These are phyloP conservation scores for Candida succiphila DNA, from an alignment of 805 yeast species.

Conservation along the genomic window DNA sequence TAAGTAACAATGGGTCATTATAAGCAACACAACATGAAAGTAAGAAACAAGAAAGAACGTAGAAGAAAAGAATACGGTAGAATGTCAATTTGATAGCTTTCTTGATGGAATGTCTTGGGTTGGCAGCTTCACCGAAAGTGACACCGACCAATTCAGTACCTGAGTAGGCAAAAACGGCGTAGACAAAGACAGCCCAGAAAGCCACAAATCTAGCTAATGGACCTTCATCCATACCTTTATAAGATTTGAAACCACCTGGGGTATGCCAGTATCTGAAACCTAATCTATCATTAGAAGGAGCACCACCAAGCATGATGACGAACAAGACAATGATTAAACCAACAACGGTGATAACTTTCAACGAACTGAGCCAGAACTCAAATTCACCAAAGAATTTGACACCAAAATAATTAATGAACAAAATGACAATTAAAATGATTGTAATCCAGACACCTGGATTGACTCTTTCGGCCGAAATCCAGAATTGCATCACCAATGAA, in stretches of 20 bases:
- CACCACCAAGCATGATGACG: constrained; percentile 68
- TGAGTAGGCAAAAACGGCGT: constrained; percentile 39
- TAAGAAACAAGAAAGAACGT: constrained; percentile 40
- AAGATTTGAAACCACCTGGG: constrained; percentile 31
- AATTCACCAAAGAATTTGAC: constrained; percentile 40
- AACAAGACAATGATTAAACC: constrained; percentile 59
- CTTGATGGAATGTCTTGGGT: constrained; percentile 40
- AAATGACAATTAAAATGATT: constrained; percentile 31
- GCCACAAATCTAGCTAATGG: constrained; percentile 34
- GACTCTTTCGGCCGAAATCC: constrained; percentile 35
- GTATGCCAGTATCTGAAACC: constrained; percentile 33
- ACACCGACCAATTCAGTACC: constrained; percentile 43
- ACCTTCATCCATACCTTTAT: constrained; percentile 31
- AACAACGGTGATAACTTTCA: constrained; percentile 55
- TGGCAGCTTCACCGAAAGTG: constrained; percentile 36
- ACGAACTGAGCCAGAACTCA: constrained; percentile 47
- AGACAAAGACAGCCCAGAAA: constrained; percentile 41
- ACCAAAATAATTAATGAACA: constrained; percentile 32
- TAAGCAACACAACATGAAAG: constrained; percentile 51
- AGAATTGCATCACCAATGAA: constrained; percentile 40
- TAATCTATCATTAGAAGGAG: constrained; percentile 59
- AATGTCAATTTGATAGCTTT: constrained; percentile 44
- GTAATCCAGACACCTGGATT: constrained; percentile 48
- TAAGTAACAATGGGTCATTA: constrained; percentile 30
- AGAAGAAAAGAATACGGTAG: constrained; percentile 43